phyloP scores from a whole-genome alignment of 306 rosid species.

The Begonia peltatifolia region DNA sequence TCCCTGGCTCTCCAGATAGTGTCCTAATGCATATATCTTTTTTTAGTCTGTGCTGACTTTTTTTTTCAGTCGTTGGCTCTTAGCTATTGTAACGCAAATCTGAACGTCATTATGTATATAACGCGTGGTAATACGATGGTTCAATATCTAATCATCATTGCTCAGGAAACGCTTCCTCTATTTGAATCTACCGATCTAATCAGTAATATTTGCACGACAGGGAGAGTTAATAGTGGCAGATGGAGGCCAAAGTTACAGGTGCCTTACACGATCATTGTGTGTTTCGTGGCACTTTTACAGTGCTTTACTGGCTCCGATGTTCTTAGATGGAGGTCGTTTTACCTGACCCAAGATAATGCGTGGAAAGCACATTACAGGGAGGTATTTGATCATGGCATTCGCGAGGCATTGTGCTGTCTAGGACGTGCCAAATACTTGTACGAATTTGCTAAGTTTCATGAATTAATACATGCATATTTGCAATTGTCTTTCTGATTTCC shows the following conservation, averaged over 20 bases:
- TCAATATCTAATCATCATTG: too few relatives aligned
- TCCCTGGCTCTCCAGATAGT: too few relatives aligned
- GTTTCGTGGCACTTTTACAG: conserved; percentile 38
- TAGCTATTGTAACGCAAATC: too few relatives aligned
- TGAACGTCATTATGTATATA: too few relatives aligned
- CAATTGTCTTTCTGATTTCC: conserved; percentile 9
- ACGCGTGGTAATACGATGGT: too few relatives aligned
- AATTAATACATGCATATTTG: not conserved
- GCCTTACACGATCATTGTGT: conserved; percentile 26
- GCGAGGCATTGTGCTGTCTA: conserved; percentile 85
- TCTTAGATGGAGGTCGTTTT: conserved; percentile 74
- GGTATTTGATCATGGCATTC: conserved; percentile 73
- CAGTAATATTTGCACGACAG: too few relatives aligned
- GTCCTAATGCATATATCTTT: too few relatives aligned
- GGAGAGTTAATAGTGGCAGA: conserved; percentile 1
- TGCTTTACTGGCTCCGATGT: conserved; percentile 62
- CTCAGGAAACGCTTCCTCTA: too few relatives aligned
- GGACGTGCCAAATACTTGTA: conserved; percentile 79
- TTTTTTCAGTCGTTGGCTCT: too few relatives aligned
- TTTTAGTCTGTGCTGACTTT: too few relatives aligned
- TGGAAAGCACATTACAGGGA: conserved; percentile 84
- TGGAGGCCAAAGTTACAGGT: conserved; percentile 30
- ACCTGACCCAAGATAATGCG: conserved; percentile 55
- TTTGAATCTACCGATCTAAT: too few relatives aligned
- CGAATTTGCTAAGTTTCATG: conserved; percentile 9